phyloP scores from a whole-genome alignment of 805 yeast species.

The Ogataea nonfermentans region DNA sequence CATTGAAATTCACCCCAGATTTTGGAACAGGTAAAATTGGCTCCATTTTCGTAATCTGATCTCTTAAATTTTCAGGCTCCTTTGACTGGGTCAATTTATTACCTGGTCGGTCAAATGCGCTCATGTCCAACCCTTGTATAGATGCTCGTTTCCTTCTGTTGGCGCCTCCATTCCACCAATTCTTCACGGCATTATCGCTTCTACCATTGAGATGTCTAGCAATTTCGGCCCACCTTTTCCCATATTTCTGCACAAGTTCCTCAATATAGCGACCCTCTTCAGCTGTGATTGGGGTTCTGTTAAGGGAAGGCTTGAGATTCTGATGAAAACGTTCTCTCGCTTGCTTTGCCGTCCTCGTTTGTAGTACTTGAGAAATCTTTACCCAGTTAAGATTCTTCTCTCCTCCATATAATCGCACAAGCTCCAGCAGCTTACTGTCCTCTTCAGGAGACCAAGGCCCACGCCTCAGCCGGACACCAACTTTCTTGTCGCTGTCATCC shows the following conservation, averaged over 20 bases:
- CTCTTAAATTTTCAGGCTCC: background rate
- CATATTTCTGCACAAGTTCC: constrained; percentile 71
- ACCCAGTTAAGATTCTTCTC: constrained; percentile 71
- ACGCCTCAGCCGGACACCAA: constrained; percentile 40
- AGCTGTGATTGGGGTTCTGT: constrained; percentile 75
- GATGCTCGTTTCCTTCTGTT: constrained; percentile 68
- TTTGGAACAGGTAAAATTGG: constrained; percentile 3
- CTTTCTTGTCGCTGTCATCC: constrained; percentile 3
- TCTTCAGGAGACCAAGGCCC: constrained; percentile 94
- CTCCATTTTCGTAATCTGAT: background rate
- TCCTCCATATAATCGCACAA: constrained; percentile 71
- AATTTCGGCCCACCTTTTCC: constrained; percentile 93
- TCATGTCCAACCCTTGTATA: constrained; percentile 23
- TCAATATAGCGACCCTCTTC: constrained; percentile 85
- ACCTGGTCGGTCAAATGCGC: constrained; percentile 11
- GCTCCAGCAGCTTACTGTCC: constrained; percentile 66
- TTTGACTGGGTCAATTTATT: background rate
- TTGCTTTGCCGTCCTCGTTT: constrained; percentile 84
- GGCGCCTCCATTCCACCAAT: constrained; percentile 97
- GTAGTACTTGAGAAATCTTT: constrained; percentile 67
- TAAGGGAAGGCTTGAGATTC: constrained; percentile 80
- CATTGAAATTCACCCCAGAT: constrained; percentile 19
- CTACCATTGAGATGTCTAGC: constrained; percentile 85
- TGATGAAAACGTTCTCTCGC: constrained; percentile 91
- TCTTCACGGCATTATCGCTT: constrained; percentile 86